Evolutionary conservation across 371 early-diverging fungal genomes (phyloP), one percentile per base, ranked within the genome.

Genomic region (Conidiobolus incongruus): DNA sequence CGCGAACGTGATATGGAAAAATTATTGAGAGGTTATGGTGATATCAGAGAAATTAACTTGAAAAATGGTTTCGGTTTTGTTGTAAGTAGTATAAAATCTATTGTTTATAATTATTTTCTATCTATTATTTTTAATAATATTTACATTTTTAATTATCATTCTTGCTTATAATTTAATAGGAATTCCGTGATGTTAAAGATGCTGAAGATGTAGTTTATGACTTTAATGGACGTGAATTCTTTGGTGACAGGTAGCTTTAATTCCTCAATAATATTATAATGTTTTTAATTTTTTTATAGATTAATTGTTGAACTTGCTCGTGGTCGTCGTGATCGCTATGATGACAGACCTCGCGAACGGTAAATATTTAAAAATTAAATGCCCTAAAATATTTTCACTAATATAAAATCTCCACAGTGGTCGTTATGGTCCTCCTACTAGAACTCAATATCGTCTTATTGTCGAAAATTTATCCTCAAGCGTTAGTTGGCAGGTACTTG

Each of bases 61-160:
- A 75, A 75, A 59, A 66, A 59, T 40, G 78, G 75, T 16, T 78
- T 72, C 52, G 78, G 77, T 32, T 78, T 78, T 54, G 72, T 78
- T 33, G 68, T 51, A 48, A 21, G 52, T 35, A 42, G 15, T n/a
- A n/a, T n/a, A n/a, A n/a, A n/a, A n/a, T n/a, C n/a, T n/a, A n/a
- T n/a, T n/a, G n/a, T n/a, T n/a, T n/a, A n/a, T n/a, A n/a, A n/a
- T n/a, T n/a, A n/a, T n/a, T n/a, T n/a, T n/a, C n/a, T n/a, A n/a
- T n/a, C n/a, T n/a, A n/a, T n/a, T n/a, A n/a, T n/a, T n/a, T 34
- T 17, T 17, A 15, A 17, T 34, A 17, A 4, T 34, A 15, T 5
- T 4, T 34, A 5, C 12, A 4, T 15, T 5, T 12, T 34, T 4
- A 26, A 26, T 4, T 4, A 26, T 26, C 32, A 45, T 44, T 55